Evolutionary conservation across 83 land plant species (phyloP), one percentile per base, ranked within the genome.

Genomic region (Picea mariana): DNA sequence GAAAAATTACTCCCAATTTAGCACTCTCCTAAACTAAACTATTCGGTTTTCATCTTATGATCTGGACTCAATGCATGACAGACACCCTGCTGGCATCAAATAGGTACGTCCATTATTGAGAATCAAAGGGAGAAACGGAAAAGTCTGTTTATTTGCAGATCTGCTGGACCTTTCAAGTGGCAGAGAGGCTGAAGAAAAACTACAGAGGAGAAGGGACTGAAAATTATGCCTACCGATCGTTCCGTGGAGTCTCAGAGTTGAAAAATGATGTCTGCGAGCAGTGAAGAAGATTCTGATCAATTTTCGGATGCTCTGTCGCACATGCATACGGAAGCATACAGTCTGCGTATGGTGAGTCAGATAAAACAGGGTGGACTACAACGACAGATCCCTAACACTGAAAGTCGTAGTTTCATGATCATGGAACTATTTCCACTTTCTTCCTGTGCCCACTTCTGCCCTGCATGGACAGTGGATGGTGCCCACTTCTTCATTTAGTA

Each of bases 301-400:
- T 40, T 71, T 40, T 71, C 49, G 9, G 75, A 71, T 71, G 75
- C 49, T 8, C 49, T 71, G 49, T 71, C 75, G 3, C 75, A 71
- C 49, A n/a, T 49, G 3, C 75, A 71, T 21, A n/a, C 75, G n/a
- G 75, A 71, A 18, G 75, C 23, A 17, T 71, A 49, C 9, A 71
- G 75, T 71, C 49, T 71, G 6, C 18, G 47, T 0, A 5, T 71
- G 47, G 49, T 71, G 9, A 71, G 75, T 9, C 49, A 40, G 3
- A 40, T 40, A 27, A 6, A 71, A 71, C 20, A 71, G 24, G 5
- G 49, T 11, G 13, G 75, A 34, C 17, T 44, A 27, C 16, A 44
- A 27, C 17, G 2, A 27, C 2, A n/a, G 34, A 34, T 68, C 20
- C 8, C 2, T 1, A 12, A 64, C 7, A 9, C n/a, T 1, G 67